These are phyloP conservation scores for Hyaloscypha bicolor DNA, from an alignment of 495 filamentous ascomycete genomes.

Conservation along the genomic window DNA sequence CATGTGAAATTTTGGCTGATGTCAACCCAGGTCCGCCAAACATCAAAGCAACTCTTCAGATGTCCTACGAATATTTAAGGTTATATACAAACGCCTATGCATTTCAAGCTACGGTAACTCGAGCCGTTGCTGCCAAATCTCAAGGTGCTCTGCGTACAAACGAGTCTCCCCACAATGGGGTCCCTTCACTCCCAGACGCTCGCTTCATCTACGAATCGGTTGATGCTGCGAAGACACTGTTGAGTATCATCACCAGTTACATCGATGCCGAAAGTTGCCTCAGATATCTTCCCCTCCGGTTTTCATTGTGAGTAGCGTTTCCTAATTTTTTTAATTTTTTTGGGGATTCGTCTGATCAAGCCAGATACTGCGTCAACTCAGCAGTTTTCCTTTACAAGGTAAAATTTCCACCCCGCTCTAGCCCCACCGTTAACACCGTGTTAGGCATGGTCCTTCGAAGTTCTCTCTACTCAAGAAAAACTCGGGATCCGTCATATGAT, in stretches of 20 bases:
- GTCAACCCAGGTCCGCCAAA: conserved; percentile 48
- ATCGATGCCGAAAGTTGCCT: conserved; percentile 57
- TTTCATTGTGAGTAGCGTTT: conserved; percentile 48
- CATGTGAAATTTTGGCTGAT: conserved; percentile 19
- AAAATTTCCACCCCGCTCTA: background rate
- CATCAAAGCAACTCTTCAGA: conserved; percentile 57
- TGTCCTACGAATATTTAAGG: conserved; percentile 63
- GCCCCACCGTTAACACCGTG: background rate
- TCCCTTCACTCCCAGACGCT: conserved; percentile 59
- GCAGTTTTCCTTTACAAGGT: conserved; percentile 29
- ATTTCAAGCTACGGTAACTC: conserved; percentile 63
- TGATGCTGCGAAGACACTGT: conserved; percentile 57
- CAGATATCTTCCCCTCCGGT: conserved; percentile 58
- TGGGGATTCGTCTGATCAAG: background rate
- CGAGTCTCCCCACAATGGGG: conserved; percentile 48
- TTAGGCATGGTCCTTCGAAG: conserved; percentile 22
- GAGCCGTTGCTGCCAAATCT: conserved; percentile 49
- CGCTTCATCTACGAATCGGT: conserved; percentile 62
- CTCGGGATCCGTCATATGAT: conserved; percentile 29
- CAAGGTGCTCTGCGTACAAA: conserved; percentile 37
- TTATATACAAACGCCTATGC: conserved; percentile 67
- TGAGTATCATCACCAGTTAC: conserved; percentile 54
- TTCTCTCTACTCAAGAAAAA: conserved; percentile 25
- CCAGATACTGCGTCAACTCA: conserved; percentile 25
- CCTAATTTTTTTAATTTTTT: conserved; percentile 1